A percentile compares a stretch with the other conserved stretches of the same genome.
phyloP scores from a whole-genome alignment of 2,329 filamentous ascomycete species.

The Graphium sp. region DNA sequence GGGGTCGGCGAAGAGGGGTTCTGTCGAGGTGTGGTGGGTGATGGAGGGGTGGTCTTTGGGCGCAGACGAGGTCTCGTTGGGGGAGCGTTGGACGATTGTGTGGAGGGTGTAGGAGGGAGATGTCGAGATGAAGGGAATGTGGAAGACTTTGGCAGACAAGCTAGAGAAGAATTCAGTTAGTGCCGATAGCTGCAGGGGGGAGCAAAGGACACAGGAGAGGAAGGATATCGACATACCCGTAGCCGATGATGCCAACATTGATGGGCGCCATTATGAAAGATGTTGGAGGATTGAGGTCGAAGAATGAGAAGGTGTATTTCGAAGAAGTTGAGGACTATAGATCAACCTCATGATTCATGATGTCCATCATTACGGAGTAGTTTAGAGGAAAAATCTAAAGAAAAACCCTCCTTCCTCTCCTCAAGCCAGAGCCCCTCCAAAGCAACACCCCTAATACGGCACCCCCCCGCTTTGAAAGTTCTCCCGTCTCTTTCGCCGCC shows the following conservation, averaged over 20 bases:
- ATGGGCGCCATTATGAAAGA: slow-evolving; percentile 10
- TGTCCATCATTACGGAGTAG: too few species aligned
- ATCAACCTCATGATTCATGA: too few species aligned
- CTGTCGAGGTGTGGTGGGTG: slow-evolving; percentile 45
- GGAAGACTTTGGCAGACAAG: slow-evolving; percentile 60
- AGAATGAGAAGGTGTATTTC: not conserved
- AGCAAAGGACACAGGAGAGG: slow-evolving; percentile 2
- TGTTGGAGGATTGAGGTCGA: not conserved
- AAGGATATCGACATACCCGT: slow-evolving; percentile 21
- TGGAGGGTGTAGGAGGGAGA: slow-evolving; percentile 51
- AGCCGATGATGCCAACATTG: slow-evolving; percentile 34
- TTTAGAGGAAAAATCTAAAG: too few species aligned
- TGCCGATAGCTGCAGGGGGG: slow-evolving; percentile 2
- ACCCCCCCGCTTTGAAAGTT: too few species aligned
- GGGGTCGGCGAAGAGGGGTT: slow-evolving; percentile 47
- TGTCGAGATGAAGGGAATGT: slow-evolving; percentile 60
- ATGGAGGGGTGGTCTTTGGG: slow-evolving; percentile 48
- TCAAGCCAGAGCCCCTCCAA: too few species aligned
- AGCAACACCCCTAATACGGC: too few species aligned
- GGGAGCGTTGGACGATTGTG: slow-evolving; percentile 59
- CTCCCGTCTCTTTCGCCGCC: too few species aligned
- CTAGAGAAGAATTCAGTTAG: slow-evolving; percentile 14
- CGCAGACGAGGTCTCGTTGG: slow-evolving; percentile 47
- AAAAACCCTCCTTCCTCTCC: too few species aligned
- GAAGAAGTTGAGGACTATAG: not conserved